phyloP scores from a whole-genome alignment of 352 stramenopile species.

The Globisporangium recalcitrans region DNA sequence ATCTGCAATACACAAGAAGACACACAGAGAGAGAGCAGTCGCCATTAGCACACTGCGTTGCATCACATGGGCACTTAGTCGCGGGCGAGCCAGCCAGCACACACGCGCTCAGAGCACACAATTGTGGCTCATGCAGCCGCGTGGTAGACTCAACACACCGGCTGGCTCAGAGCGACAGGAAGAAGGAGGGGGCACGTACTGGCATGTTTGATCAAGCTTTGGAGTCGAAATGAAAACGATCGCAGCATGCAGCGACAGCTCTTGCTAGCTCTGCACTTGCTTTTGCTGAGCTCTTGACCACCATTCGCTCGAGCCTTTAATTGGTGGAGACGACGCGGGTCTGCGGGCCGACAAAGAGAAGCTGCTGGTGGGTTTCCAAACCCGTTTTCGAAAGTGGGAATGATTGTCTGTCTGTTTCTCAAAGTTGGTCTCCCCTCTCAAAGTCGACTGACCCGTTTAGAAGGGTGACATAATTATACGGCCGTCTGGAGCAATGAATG shows the following conservation, averaged over 20 bases:
- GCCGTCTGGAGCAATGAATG: too few species aligned
- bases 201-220: slow-evolving; percentile 22
- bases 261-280: not conserved
- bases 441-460: not conserved
- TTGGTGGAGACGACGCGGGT: not conserved
- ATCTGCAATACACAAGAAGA: slow-evolving; percentile 63
- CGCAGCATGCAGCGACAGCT: not conserved
- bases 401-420: not conserved
- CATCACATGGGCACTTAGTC: too few species aligned
- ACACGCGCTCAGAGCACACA: not conserved
- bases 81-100: too few species aligned
- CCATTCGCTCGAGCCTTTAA: slow-evolving; percentile 1
- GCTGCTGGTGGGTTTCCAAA: not conserved
- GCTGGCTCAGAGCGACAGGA: not conserved
- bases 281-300: not conserved
- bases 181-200: slow-evolving; percentile 2
- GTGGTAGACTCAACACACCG: not conserved
- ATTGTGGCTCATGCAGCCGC: not conserved
- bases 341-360: not conserved
- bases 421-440: not conserved
- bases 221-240: slow-evolving; percentile 19
- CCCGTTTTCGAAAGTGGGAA: not conserved
- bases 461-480: not conserved
- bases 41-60: not conserved
- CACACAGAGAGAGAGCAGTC: not conserved